Base-by-base conservation (phyloP, 192 early-diverging fungal genomes). In the Ramicandelaber brevisporus region DNA sequence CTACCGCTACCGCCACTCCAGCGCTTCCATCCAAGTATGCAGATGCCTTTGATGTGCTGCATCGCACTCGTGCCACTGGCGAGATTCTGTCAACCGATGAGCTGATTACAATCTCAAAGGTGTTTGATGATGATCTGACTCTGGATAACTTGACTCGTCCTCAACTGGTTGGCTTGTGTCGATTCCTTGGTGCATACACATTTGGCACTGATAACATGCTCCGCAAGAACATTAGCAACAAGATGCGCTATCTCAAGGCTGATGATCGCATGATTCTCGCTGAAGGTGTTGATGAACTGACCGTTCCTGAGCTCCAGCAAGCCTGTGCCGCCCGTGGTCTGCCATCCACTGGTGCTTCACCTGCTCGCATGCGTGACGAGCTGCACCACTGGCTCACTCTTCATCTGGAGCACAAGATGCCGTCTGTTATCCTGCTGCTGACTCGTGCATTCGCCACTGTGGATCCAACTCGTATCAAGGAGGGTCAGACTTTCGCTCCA, bases 131-230 rank as follows among this genome's bases (percentile, higher is more conserved):
- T 43, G 82, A 87, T 44, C 55, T 88, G 33, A 92, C 85, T 0
- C 61, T 96, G 37, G 83, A 80, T 47, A 85, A 82, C 37, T 45
- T 96, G 49, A 77, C 85, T 19, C 66, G 87, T 20, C 86, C 86
- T 19, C 90, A 96, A 52, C 66, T 96, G 12, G 82, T 88, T 18
- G 75, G 70, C 50, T 87, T 96, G 71, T 78, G 76, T 42, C 69
- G 78, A 31, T 96, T 81, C 59, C 85, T 96, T 85, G 72, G 72
- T 34, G 62, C 90, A 32, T 86, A 84, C 30, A 74, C 80, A n/a
- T 96, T 92, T 48, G 90, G 90, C 20, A 88, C 85, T n/a, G 90
- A 96, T 53, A 73, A 80, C 29, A 88, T 82, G 44, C 65, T 96
- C 33, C 70, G 82, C 33, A 76, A 81, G 55, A 79, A 81, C 48